A percentile compares a stretch with the other conserved stretches of the same genome.
These are phyloP conservation scores for Davidsoniella neocaledoniae DNA, from an alignment of 2,329 filamentous ascomycete species.

Conservation along the genomic window DNA sequence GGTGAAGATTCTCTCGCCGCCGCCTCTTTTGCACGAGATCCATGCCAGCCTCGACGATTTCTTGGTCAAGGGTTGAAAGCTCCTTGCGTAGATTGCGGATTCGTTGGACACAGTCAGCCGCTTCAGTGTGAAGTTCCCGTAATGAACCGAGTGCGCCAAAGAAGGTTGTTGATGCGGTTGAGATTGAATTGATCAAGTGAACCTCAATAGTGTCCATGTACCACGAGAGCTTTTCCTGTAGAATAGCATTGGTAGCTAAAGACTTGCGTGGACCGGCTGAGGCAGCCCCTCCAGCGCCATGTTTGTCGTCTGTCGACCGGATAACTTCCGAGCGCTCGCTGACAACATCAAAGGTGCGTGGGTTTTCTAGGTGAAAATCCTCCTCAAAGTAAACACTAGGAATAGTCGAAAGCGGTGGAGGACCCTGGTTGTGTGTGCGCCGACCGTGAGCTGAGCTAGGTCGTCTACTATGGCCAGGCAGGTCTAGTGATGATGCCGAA, in stretches of 20 bases:
- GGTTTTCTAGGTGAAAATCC: slow-evolving; percentile 88
- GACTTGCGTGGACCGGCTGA: slow-evolving; percentile 50
- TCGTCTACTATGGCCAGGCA: slow-evolving; percentile 4
- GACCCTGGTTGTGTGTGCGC: slow-evolving; percentile 49
- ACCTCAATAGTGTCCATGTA: slow-evolving; percentile 99
- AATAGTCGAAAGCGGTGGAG: slow-evolving; percentile 80
- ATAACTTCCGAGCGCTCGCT: slow-evolving; percentile 95
- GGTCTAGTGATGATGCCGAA: slow-evolving; percentile 26
- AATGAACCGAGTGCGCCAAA: slow-evolving; percentile 87
- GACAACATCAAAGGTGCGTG: slow-evolving; percentile 87
- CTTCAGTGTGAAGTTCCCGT: slow-evolving; percentile 79
- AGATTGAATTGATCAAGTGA: slow-evolving; percentile 90
- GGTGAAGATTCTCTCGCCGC: slow-evolving; percentile 67
- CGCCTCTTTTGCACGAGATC: slow-evolving; percentile 72
- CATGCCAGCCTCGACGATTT: slow-evolving; percentile 72
- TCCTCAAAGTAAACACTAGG: slow-evolving; percentile 89
- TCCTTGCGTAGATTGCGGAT: slow-evolving; percentile 72
- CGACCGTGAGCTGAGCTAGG: slow-evolving; percentile 11
- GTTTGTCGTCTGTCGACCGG: slow-evolving; percentile 42
- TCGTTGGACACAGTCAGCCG: slow-evolving; percentile 72
- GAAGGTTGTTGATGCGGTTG: slow-evolving; percentile 86
- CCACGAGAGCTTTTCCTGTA: slow-evolving; percentile 97
- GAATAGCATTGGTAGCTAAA: slow-evolving; percentile 84
- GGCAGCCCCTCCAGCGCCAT: slow-evolving; percentile 36
- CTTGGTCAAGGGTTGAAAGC: slow-evolving; percentile 62